Evolutionary conservation across 805 yeast genomes (phyloP), one percentile per base, ranked within the genome.

Genomic region (Saccharomycopsis sp.): DNA sequence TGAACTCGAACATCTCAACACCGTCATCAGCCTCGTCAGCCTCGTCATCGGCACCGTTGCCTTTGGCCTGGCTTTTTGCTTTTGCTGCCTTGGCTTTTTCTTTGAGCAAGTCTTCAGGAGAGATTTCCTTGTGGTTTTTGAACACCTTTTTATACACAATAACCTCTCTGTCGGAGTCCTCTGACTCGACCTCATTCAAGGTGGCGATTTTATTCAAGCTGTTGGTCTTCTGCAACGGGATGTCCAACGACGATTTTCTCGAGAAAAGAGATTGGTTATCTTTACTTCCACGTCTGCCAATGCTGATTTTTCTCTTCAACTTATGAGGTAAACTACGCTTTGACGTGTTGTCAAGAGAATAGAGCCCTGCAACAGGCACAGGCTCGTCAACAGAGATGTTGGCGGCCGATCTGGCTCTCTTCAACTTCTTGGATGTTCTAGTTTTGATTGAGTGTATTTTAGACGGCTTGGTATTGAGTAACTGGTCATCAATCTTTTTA

Each of bases 131-230:
- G 34, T 53, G 54, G 24, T 35, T 49, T 22, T 58, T 57, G 58
- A 61, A 58, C 3, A 54, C 49, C 47, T 61, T 61, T 29, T 61
- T 58, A 44, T 58, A 61, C 2, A 61, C 58, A 25, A 61, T 49
- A 34, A 61, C 49, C 22, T 61, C 63, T 22, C 52, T 51, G 17
- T 59, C 59, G 20, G 52, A 53, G 7, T 17, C 54, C 17, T 55
- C 56, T 5, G 50, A 29, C 3, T 52, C 42, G 12, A 34, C 59
- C 47, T 59, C 62, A 14, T 56, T 23, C 19, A 56, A 8, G 9
- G 60, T 57, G 12, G 54, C 47, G 9, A 56, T 44, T 19, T 44
- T 44, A 17, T 8, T 19, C 22, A 44, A 44, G 22, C 49, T 44
- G 8, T 3, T 12, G 7, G 22, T 19, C 22, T 44, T 44, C 19